A percentile compares a stretch with the other conserved stretches of the same genome.
phyloP scores from a whole-genome alignment of 768 basidiomycete species.

The Termitomyces sp. region DNA sequence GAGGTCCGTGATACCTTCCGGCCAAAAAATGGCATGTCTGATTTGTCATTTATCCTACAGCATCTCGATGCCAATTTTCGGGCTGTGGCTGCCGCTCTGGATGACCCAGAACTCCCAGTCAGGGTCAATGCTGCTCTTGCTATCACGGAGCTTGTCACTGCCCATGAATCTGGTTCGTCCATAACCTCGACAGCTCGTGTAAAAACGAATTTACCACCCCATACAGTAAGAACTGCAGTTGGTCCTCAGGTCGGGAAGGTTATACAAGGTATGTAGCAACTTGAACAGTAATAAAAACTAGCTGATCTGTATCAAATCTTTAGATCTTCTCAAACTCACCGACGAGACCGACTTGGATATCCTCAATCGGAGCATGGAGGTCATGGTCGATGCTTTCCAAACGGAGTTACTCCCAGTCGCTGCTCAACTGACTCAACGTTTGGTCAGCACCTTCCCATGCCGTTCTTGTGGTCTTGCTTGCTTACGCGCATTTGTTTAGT shows the following conservation, averaged over 20 bases:
- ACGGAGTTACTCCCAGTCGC: slow-evolving; percentile 83
- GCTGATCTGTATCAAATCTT: neutral
- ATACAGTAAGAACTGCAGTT: slow-evolving; percentile 62
- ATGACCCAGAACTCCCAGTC: slow-evolving; percentile 78
- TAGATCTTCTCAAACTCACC: slow-evolving; percentile 84
- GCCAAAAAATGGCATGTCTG: neutral
- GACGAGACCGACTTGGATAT: slow-evolving; percentile 89
- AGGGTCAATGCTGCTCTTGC: slow-evolving; percentile 80
- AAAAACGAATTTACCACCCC: neutral
- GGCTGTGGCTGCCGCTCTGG: slow-evolving; percentile 60
- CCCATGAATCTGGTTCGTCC: slow-evolving; percentile 54
- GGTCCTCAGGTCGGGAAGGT: slow-evolving; percentile 80
- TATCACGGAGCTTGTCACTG: slow-evolving; percentile 68
- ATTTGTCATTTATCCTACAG: slow-evolving; percentile 25
- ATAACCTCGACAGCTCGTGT: neutral
- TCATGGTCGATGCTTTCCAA: slow-evolving; percentile 83
- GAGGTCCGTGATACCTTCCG: slow-evolving; percentile 36
- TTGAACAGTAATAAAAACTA: neutral
- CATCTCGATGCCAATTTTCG: slow-evolving; percentile 60
- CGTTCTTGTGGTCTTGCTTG: neutral
- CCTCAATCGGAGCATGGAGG: slow-evolving; percentile 77
- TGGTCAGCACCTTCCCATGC: slow-evolving; percentile 42
- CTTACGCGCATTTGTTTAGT: slow-evolving; percentile 33
- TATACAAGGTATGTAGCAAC: slow-evolving; percentile 57
- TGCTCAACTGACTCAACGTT: slow-evolving; percentile 67